Base-by-base conservation (phyloP, 257 asterid species). In the Fraxinus quadrangulata region DNA sequence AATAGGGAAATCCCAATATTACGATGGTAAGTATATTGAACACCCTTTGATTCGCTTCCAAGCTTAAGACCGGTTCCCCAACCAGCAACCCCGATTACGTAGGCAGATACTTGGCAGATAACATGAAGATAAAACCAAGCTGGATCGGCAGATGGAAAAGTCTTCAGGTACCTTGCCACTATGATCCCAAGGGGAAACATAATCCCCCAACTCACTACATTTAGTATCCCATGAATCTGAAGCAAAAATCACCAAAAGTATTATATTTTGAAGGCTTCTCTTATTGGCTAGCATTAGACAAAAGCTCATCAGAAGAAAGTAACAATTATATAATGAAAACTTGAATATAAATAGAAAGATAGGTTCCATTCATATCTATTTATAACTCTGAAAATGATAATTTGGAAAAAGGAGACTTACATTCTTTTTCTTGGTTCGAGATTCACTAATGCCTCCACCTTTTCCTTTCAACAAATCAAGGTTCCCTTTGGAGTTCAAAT, bases 21-120 rank as follows among this genome's bases (percentile, higher is more conserved):
- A 21, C 96, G 91, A 83, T 93, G 98, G n/a, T 0, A 28, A 40
- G 85, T 61, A 59, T 89, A 83, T 0, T 79, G 80, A 68, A 90
- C 23, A 16, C 83, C 92, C 79, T 74, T 79, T 1, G 97, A 92
- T 74, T 90, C 86, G 69, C 92, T 83, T 13, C 98, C 98, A 6
- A 93, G 94, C 79, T 83, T 90, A 42, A 95, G 81, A 37, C 99
- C 99, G 36, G 94, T 92, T 16, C 79, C 96, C 96, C 95, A 94
- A 6, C 97, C 97, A 21, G 97, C 90, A 80, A 94, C 95, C 21
- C 97, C 97, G 13, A 94, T 83, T 34, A 82, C 84, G 36, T 91
- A 93, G 19, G 96, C 91, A 34, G 96, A 87, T 23, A 86, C 37
- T 61, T 95, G 99, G 87, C 95, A 91, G 74, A 72, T 81, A 73